phyloP scores from a whole-genome alignment of 352 stramenopile species.

The Globisporangium parvum region DNA sequence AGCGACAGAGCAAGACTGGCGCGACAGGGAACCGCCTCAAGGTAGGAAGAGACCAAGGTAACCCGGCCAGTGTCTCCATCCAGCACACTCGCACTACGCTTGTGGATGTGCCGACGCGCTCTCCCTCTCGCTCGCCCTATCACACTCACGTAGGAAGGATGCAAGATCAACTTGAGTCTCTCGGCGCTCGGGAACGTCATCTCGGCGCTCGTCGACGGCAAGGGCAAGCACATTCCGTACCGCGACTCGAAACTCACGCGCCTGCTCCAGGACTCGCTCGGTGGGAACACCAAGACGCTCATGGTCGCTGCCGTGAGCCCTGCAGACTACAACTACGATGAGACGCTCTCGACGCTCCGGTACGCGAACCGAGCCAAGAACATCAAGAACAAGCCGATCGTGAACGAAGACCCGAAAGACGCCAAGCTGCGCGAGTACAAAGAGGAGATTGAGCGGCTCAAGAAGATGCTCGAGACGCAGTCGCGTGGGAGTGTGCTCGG shows the following conservation, averaged over 20 bases:
- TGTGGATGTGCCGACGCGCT: neutral
- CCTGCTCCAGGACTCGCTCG: conserved; percentile 87
- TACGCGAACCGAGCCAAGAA: conserved; percentile 96
- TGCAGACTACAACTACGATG: conserved; percentile 93
- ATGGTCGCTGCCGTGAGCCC: conserved; percentile 96
- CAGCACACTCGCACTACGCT: neutral
- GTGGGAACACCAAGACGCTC: conserved; percentile 94
- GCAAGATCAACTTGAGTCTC: conserved; percentile 83
- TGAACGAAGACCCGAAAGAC: conserved; percentile 94
- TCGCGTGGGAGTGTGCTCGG: conserved; percentile 28
- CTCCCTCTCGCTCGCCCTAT: too few species aligned
- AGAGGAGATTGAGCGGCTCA: conserved; percentile 83
- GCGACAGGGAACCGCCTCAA: conserved; percentile 76
- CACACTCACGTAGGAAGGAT: conserved; percentile 61
- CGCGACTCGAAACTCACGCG: conserved; percentile 86
- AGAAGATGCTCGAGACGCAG: conserved; percentile 67
- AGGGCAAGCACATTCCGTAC: conserved; percentile 79
- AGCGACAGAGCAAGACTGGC: conserved; percentile 81
- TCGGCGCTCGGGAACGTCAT: conserved; percentile 83
- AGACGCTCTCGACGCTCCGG: conserved; percentile 94
- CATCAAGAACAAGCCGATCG: conserved; percentile 95
- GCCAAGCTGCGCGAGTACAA: conserved; percentile 90
- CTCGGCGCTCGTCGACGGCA: conserved; percentile 78
- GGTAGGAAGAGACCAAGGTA: conserved; percentile 8
- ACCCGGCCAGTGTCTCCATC: neutral